Evolutionary conservation across 2,329 filamentous ascomycete species (phyloP).

Genomic region (Aureobasidium mangrovei): DNA sequence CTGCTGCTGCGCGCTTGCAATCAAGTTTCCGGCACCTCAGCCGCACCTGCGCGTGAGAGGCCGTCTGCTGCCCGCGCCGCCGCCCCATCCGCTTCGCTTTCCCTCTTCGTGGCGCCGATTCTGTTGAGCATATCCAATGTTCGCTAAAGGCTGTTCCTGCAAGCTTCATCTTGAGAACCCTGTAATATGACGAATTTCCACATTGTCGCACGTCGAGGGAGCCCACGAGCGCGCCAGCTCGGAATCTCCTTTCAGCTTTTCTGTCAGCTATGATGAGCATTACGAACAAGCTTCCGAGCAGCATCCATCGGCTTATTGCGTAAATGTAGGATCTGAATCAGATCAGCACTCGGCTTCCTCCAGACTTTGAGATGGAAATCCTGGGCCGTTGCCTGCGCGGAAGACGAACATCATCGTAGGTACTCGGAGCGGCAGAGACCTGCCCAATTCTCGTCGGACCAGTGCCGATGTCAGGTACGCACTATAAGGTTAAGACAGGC

Average conservation of each 20-base stretch:
- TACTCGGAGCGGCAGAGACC: slow-evolving; percentile 3
- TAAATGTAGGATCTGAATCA: slow-evolving; percentile 7
- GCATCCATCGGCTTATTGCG: not conserved
- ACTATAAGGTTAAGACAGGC: slow-evolving; percentile 13
- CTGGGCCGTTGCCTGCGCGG: slow-evolving; percentile 1
- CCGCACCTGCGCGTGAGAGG: slow-evolving; percentile 2
- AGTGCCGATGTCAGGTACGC: slow-evolving; percentile 13
- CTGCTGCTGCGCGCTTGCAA: slow-evolving; percentile 1
- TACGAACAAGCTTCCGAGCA: not conserved
- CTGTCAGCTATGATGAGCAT: not conserved
- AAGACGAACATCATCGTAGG: not conserved
- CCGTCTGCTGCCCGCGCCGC: not conserved
- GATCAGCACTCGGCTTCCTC: not conserved
- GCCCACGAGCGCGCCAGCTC: not conserved
- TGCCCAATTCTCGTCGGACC: slow-evolving; percentile 5
- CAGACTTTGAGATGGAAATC: not conserved
- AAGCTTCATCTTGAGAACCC: not conserved
- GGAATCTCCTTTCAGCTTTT: not conserved
- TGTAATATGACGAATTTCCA: slow-evolving; percentile 11
- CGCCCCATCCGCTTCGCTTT: slow-evolving; percentile 1
- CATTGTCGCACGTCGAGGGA: not conserved
- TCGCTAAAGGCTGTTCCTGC: slow-evolving; percentile 5
- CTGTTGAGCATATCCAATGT: not conserved
- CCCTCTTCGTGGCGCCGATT: not conserved
- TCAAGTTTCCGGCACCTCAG: not conserved